Base-by-base conservation (phyloP, 2,329 filamentous ascomycete species). In the Trichophaea hybrida region DNA sequence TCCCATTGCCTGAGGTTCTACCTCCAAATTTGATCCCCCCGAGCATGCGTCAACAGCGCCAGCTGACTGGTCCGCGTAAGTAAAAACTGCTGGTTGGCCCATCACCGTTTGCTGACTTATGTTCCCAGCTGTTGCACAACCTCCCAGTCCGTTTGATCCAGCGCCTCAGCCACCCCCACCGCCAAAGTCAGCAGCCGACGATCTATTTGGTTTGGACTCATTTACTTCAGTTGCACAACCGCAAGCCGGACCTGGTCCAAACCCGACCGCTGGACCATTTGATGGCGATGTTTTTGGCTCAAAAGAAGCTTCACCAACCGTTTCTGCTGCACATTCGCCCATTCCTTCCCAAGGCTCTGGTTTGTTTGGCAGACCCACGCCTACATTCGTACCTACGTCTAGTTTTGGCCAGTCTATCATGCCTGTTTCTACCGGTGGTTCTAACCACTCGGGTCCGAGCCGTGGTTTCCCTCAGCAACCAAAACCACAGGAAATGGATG, bases 181-280 rank as follows among this genome's bases (percentile, higher is more conserved):
- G 61, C 80, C 84, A 3, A 89, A 87, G 68, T 93, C 91, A 57
- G 90, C 91, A 48, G 79, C 94, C 8, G 91, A 98, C 62, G 93
- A 98, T 72, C 75, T 98, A 13, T 97, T 98, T 69, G 91, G 90
- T 1, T 78, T 98, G 17, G 91, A 97, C 70, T 82, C 88, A 13
- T 80, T 84, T 59, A 74, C 78, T n/a, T 71, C 75, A 17, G 71
- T 74, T 12, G 66, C 72, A 13, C 68, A 72, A 12, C 76, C 61
- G 69, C 66, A 76, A 59, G 69, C 75, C 48, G 72, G 77, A 7
- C 73, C 75, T 2, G 75, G 79, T 15, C 74, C 79, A 15, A 75
- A 80, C 6, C 79, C 84, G 13, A 73, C 80, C 8, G 78, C 87
- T 51, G 55, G 69, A 82, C 82, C 4, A 91, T 89, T 24, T 88